phyloP scores from a whole-genome alignment of 2,329 filamentous ascomycete species.

The Cladosporium austrohemisphaericum region DNA sequence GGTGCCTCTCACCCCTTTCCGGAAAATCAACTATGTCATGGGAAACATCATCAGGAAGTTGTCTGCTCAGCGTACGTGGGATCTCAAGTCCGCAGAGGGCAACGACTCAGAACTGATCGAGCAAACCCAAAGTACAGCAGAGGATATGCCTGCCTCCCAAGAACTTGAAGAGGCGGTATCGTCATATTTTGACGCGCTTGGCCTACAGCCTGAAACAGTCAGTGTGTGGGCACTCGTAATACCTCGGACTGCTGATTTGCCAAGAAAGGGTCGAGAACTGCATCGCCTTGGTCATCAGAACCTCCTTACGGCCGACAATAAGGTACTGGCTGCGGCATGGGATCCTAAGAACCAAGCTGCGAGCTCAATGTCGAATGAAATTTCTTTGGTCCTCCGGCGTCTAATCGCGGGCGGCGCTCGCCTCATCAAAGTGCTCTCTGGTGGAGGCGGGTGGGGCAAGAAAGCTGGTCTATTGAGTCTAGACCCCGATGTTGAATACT shows the following conservation, averaged over 20 bases:
- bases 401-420: conserved; percentile 31
- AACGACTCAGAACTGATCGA: not conserved
- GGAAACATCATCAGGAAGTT: conserved; percentile 75
- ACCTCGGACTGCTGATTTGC: conserved; percentile 36
- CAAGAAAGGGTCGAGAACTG: not conserved
- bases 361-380: not conserved
- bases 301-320: not conserved
- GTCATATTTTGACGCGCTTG: conserved; percentile 48
- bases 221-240: conserved; percentile 71
- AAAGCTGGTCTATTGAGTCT: conserved; percentile 76
- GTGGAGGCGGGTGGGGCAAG: conserved; percentile 78
- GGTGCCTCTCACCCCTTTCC: conserved; percentile 59
- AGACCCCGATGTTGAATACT: conserved; percentile 62
- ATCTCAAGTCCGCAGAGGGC: not conserved
- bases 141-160: conserved; percentile 56
- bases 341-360: not conserved
- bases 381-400: not conserved
- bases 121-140: conserved; percentile 16
- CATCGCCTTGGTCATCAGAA: not conserved
- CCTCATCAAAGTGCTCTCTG: conserved; percentile 61
- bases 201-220: conserved; percentile 46
- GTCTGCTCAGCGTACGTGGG: conserved; percentile 30
- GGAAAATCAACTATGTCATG: conserved; percentile 61
- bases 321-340: not conserved
- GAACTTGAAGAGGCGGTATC: conserved; percentile 67